Percentiles rank a stretch among this genome's conserved stretches.
Evolutionary conservation across 495 filamentous ascomycete species (phyloP).

Genomic region (Aspergillus conjunctus): DNA sequence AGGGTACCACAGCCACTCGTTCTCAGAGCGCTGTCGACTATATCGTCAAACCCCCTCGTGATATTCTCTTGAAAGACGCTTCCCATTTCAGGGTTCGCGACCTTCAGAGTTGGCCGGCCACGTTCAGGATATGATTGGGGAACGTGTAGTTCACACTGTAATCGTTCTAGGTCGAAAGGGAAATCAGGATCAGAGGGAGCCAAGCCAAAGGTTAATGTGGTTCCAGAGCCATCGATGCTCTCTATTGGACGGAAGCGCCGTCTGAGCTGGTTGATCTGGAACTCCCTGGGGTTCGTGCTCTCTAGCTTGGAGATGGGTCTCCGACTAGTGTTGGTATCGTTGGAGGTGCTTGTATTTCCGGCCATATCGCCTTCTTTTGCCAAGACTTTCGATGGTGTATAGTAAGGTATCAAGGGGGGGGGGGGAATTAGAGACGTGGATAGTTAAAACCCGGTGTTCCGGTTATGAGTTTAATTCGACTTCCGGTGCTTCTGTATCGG

Average conservation of each 20-base stretch:
- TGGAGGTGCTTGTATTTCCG: slow-evolving; percentile 18
- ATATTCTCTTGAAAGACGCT: slow-evolving; percentile 79
- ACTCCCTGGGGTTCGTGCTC: slow-evolving; percentile 67
- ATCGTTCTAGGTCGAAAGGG: slow-evolving; percentile 70
- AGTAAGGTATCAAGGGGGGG: background rate
- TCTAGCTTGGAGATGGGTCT: slow-evolving; percentile 69
- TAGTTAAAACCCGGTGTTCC: background rate
- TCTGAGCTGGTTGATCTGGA: slow-evolving; percentile 75
- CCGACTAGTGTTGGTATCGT: slow-evolving; percentile 40
- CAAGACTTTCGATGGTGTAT: background rate
- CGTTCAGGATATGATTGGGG: slow-evolving; percentile 61
- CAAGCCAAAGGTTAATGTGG: slow-evolving; percentile 63
- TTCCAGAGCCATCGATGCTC: slow-evolving; percentile 52
- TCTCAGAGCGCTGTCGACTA: slow-evolving; percentile 54
- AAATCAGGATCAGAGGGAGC: slow-evolving; percentile 87
- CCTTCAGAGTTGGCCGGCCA: slow-evolving; percentile 57
- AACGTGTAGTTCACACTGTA: slow-evolving; percentile 74
- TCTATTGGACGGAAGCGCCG: slow-evolving; percentile 70
- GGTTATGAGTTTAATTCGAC: background rate
- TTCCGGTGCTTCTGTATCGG: background rate
- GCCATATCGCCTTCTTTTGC: slow-evolving; percentile 11
- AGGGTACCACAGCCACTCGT: slow-evolving; percentile 61
- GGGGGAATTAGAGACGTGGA: background rate
- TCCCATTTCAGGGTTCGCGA: slow-evolving; percentile 79
- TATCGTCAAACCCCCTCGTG: slow-evolving; percentile 71